Percentiles rank a stretch among this genome's conserved stretches.
These are phyloP conservation scores for Akanthomyces uredinophilus DNA, from an alignment of 2,329 filamentous ascomycete genomes.

Conservation along the genomic window DNA sequence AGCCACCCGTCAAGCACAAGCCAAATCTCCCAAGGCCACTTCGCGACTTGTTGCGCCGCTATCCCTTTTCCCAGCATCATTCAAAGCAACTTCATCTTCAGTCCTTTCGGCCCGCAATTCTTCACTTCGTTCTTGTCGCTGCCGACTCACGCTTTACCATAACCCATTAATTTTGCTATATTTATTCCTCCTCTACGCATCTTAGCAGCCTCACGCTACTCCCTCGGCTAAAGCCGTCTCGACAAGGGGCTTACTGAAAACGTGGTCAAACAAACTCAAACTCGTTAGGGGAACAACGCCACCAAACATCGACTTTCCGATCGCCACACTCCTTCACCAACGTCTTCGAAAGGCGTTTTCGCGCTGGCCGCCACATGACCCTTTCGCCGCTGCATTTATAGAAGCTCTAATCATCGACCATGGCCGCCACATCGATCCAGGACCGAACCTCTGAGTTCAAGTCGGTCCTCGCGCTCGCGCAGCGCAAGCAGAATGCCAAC, in stretches of 20 bases:
- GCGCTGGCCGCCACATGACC: constrained; percentile 31
- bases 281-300: neutral
- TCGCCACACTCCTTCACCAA: neutral
- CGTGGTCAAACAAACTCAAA: constrained; percentile 12
- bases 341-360: constrained; percentile 14
- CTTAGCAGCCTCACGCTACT: neutral
- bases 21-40: neutral
- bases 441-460: constrained; percentile 95
- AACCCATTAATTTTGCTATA: neutral
- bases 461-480: constrained; percentile 80
- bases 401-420: constrained; percentile 24
- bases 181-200: neutral
- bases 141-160: neutral
- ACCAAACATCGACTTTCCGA: neutral
- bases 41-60: neutral
- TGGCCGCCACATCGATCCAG: constrained; percentile 76
- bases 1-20: neutral
- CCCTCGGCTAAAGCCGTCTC: constrained; percentile 8
- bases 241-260: constrained; percentile 10
- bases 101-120: neutral
- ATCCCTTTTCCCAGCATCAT: constrained; percentile 5
- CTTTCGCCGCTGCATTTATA: constrained; percentile 2
- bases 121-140: neutral
- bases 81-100: neutral
- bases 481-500: constrained; percentile 69